Evolutionary conservation across 108 stramenopile genomes (phyloP).

Genomic region (Schizochytrium sp.): DNA sequence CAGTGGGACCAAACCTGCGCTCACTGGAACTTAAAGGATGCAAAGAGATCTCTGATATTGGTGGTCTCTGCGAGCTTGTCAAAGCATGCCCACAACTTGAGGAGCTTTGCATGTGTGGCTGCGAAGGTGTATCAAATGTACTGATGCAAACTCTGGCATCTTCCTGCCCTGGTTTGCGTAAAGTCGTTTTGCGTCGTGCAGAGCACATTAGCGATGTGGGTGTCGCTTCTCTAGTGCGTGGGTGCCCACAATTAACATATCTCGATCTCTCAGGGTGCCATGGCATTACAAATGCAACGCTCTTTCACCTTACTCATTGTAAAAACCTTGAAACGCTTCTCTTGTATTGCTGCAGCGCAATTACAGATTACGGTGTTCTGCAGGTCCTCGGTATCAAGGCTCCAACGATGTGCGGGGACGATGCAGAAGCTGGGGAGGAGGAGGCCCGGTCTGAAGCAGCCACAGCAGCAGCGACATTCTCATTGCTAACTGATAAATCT

Average conservation of each 20-base stretch:
- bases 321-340: slow-evolving; percentile 21
- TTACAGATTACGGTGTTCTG: neutral
- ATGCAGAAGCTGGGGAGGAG: neutral
- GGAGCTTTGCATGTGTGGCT: neutral
- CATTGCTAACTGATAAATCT: neutral
- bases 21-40: slow-evolving; percentile 29
- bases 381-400: slow-evolving; percentile 3
- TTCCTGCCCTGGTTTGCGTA: slow-evolving; percentile 7
- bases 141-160: neutral
- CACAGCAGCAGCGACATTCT: neutral
- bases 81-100: neutral
- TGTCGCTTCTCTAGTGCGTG: neutral
- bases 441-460: slow-evolving; percentile 9
- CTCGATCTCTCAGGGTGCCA: neutral
- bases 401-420: neutral
- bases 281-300: neutral
- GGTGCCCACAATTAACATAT: slow-evolving; percentile 11
- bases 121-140: slow-evolving; percentile 11
- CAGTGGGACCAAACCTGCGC: neutral
- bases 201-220: slow-evolving; percentile 20
- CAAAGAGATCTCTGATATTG: slow-evolving; percentile 29
- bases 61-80: slow-evolving; percentile 23
- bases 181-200: neutral
- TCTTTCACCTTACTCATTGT: slow-evolving; percentile 16
- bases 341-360: slow-evolving; percentile 39